A percentile compares a stretch with the other conserved stretches of the same genome.
Evolutionary conservation across 768 basidiomycete genomes (phyloP).

Genomic region (Tremella mesenterica): DNA sequence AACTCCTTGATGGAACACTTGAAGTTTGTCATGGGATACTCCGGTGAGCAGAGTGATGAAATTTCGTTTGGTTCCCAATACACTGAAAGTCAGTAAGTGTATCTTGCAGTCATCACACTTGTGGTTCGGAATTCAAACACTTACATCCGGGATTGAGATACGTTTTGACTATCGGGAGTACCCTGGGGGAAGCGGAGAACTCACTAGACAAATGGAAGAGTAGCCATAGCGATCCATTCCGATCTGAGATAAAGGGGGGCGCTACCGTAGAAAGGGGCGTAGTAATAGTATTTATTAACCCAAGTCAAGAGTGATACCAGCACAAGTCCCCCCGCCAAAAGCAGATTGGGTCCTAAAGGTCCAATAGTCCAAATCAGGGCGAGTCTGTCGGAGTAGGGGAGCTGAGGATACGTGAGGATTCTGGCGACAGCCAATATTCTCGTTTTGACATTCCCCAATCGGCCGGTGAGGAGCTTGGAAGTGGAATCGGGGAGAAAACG

Average conservation of each 20-base stretch:
- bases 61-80: slow-evolving; percentile 46
- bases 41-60: slow-evolving; percentile 41
- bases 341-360: slow-evolving; percentile 3
- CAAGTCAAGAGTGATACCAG: slow-evolving; percentile 1
- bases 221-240: slow-evolving; percentile 46
- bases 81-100: neutral
- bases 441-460: no score
- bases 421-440: neutral
- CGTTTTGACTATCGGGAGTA: no score
- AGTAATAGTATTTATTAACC: slow-evolving; percentile 11
- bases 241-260: slow-evolving; percentile 25
- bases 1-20: slow-evolving; percentile 42
- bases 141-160: no score
- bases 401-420: slow-evolving; percentile 1
- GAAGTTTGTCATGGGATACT: slow-evolving; percentile 46
- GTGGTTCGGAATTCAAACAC: no score
- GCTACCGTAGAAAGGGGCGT: slow-evolving; percentile 5
- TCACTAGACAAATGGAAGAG: slow-evolving; percentile 44
- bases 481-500: neutral
- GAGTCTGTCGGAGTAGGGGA: neutral
- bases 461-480: neutral
- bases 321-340: neutral
- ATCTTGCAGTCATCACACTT: no score
- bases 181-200: slow-evolving; percentile 11
- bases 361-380: slow-evolving; percentile 5